Evolutionary conservation across 768 basidiomycete species (phyloP).

Genomic region (Lactifluus hygrophoroides): DNA sequence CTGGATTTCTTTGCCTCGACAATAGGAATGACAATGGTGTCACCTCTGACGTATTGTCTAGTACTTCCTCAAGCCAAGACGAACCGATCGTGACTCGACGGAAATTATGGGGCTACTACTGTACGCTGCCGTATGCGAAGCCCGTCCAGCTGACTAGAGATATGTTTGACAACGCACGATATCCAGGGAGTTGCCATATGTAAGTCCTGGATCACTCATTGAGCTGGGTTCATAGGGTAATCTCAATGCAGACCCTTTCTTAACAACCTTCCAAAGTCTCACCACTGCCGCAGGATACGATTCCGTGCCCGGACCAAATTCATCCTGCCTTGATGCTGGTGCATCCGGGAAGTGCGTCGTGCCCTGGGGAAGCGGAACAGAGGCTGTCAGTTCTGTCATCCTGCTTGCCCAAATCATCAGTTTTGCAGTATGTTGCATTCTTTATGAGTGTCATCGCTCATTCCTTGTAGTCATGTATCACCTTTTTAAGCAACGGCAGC

Average conservation of each 20-base stretch:
- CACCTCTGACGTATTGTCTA: not conserved
- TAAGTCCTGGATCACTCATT: not conserved
- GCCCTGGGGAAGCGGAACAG: conserved; percentile 67
- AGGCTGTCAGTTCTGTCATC: conserved; percentile 63
- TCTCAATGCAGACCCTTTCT: conserved; percentile 39
- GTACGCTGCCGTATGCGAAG: conserved; percentile 32
- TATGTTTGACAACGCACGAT: not conserved
- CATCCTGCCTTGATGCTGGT: conserved; percentile 44
- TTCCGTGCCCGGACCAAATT: conserved; percentile 57
- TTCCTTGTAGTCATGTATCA: not conserved
- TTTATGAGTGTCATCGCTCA: too few relatives aligned
- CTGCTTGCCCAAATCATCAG: conserved; percentile 68
- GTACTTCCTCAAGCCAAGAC: conserved; percentile 21
- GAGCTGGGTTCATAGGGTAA: conserved; percentile 1
- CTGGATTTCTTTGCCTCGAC: not conserved
- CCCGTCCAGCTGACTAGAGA: not conserved
- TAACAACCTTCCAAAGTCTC: conserved; percentile 65
- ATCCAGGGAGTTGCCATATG: conserved; percentile 57
- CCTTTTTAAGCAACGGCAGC: conserved; percentile 54
- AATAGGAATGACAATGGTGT: not conserved
- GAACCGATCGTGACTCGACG: conserved; percentile 65
- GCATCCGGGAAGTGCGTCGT: conserved; percentile 68
- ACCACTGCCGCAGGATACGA: conserved; percentile 65
- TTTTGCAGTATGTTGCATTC: conserved; percentile 47
- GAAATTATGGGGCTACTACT: conserved; percentile 74